Percentiles rank a stretch among this genome's conserved stretches.
These are phyloP conservation scores for Mycena epipterygia DNA, from an alignment of 768 basidiomycete species.

Conservation along the genomic window DNA sequence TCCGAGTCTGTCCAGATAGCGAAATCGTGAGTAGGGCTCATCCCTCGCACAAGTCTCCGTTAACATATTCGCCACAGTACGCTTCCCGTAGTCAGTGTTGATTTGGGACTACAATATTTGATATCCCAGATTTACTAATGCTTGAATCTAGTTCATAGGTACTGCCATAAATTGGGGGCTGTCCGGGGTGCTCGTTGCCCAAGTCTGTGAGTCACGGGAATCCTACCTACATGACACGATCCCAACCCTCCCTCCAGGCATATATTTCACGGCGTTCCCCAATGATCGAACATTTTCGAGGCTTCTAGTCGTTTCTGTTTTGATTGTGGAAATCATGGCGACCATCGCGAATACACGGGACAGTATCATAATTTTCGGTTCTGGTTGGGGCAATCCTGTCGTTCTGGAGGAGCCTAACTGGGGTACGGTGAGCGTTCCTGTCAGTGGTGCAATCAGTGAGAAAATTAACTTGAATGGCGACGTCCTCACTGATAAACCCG, in stretches of 20 bases:
- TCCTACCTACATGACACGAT: neutral
- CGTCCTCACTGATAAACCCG: neutral
- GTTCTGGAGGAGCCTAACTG: slow-evolving; percentile 29
- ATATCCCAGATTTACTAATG: too few relatives aligned
- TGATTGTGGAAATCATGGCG: slow-evolving; percentile 35
- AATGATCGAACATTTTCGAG: slow-evolving; percentile 30
- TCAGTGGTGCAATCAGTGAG: slow-evolving; percentile 38
- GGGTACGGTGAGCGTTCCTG: too few relatives aligned
- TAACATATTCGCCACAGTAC: too few relatives aligned
- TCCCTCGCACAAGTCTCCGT: neutral
- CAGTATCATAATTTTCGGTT: slow-evolving; percentile 34
- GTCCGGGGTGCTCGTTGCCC: slow-evolving; percentile 23
- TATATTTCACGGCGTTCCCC: slow-evolving; percentile 53
- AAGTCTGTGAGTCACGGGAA: slow-evolving; percentile 11
- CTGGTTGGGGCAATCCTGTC: slow-evolving; percentile 30
- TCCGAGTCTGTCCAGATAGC: too few relatives aligned
- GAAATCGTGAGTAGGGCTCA: too few relatives aligned
- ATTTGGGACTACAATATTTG: too few relatives aligned
- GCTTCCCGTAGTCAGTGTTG: too few relatives aligned
- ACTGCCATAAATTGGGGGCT: slow-evolving; percentile 28
- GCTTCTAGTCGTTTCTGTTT: slow-evolving; percentile 32
- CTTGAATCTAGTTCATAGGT: slow-evolving; percentile 25
- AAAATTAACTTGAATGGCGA: slow-evolving; percentile 23
- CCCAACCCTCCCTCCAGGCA: neutral
- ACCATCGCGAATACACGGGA: slow-evolving; percentile 34